A percentile compares a stretch with the other conserved stretches of the same genome.
Evolutionary conservation across 2,329 filamentous ascomycete genomes (phyloP).

Genomic region (Phyllosticta citrichinensis): DNA sequence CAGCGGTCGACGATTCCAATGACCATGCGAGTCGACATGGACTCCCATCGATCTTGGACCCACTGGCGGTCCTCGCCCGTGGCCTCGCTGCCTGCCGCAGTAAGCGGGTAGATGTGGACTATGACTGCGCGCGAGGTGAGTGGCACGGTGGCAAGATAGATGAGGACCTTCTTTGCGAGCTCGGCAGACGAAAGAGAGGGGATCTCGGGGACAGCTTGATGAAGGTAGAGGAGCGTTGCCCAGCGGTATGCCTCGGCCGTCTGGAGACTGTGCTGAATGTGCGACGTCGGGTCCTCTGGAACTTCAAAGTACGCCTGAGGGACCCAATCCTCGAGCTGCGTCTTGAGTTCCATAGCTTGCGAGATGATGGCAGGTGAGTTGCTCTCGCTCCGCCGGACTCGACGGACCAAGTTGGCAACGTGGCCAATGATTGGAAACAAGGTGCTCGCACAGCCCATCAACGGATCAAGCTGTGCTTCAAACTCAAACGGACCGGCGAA

Average conservation of each 20-base stretch:
- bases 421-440: constrained; percentile 60
- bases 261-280: constrained; percentile 54
- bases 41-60: constrained; percentile 53
- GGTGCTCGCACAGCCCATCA: constrained; percentile 59
- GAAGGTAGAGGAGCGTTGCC: constrained; percentile 56
- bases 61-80: constrained; percentile 52
- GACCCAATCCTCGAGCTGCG: constrained; percentile 50
- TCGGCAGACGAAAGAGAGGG: constrained; percentile 47
- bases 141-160: constrained; percentile 54
- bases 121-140: constrained; percentile 53
- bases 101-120: constrained; percentile 59
- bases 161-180: constrained; percentile 52
- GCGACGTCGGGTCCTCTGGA: constrained; percentile 53
- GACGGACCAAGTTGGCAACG: constrained; percentile 56
- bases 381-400: constrained; percentile 44
- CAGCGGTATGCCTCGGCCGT: constrained; percentile 59
- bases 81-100: constrained; percentile 57
- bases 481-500: constrained; percentile 22
- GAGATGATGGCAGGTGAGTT: constrained; percentile 53
- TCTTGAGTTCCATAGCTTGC: constrained; percentile 52
- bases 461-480: constrained; percentile 53
- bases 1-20: constrained; percentile 60
- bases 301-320: constrained; percentile 48
- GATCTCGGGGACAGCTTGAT: constrained; percentile 59
- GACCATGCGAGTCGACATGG: constrained; percentile 52